These are phyloP conservation scores for Xylaria sp. DNA, from an alignment of 2,329 filamentous ascomycete genomes.

Conservation along the genomic window DNA sequence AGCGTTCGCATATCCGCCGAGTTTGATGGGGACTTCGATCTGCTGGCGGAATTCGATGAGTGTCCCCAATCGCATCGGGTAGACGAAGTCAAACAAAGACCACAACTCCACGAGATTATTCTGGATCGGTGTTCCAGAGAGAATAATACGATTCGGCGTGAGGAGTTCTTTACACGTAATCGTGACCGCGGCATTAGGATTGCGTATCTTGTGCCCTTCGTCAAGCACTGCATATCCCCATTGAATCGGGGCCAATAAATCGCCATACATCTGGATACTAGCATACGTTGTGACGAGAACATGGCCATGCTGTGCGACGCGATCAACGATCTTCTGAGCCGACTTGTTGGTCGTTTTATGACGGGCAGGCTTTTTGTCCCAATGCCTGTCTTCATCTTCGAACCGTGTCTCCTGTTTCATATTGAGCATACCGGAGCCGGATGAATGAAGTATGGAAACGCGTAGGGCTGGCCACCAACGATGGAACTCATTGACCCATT, in stretches of 20 bases:
- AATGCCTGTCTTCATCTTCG: slow-evolving; percentile 51
- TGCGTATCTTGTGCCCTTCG: slow-evolving; percentile 96
- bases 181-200: slow-evolving; percentile 90
- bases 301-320: slow-evolving; percentile 78
- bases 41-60: slow-evolving; percentile 84
- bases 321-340: slow-evolving; percentile 74
- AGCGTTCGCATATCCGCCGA: slow-evolving; percentile 92
- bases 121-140: slow-evolving; percentile 75
- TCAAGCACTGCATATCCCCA: slow-evolving; percentile 95
- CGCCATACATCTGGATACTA: slow-evolving; percentile 86
- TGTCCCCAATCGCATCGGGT: slow-evolving; percentile 89
- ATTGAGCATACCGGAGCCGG: slow-evolving; percentile 93
- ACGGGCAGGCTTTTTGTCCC: slow-evolving; percentile 42
- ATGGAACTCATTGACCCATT: slow-evolving; percentile 99
- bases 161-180: slow-evolving; percentile 91
- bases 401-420: slow-evolving; percentile 57
- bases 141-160: slow-evolving; percentile 83
- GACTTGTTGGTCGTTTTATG: slow-evolving; percentile 51
- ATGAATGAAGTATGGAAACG: slow-evolving; percentile 91
- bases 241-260: slow-evolving; percentile 72
- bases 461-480: slow-evolving; percentile 98
- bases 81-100: slow-evolving; percentile 86
- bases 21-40: slow-evolving; percentile 89
- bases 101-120: slow-evolving; percentile 25
- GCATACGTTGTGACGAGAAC: slow-evolving; percentile 94